Evolutionary conservation across 2,329 filamentous ascomycete genomes (phyloP).

Genomic region (Botrytis fabae): DNA sequence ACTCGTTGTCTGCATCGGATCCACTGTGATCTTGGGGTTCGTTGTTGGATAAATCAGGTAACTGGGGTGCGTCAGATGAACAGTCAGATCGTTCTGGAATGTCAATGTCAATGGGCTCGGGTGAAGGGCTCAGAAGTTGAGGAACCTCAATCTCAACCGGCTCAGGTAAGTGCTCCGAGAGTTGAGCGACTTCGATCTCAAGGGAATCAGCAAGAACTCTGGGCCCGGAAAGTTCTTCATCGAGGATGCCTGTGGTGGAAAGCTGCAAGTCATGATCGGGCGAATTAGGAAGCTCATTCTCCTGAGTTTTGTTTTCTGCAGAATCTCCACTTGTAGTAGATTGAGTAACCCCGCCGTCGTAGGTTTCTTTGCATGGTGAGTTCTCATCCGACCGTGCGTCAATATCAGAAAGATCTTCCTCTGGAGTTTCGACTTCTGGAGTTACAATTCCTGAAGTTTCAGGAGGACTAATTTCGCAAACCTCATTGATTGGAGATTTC

Average conservation of each 20-base stretch:
- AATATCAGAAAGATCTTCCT: conserved; percentile 2
- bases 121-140: conserved; percentile 2
- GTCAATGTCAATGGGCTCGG: background rate
- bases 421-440: background rate
- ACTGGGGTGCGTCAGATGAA: background rate
- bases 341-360: background rate
- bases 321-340: background rate
- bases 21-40: conserved; percentile 16
- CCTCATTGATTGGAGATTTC: background rate
- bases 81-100: background rate
- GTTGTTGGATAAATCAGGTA: background rate
- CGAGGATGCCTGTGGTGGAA: background rate
- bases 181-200: background rate
- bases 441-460: background rate
- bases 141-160: background rate
- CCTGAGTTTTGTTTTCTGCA: background rate
- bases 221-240: background rate
- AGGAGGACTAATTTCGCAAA: background rate
- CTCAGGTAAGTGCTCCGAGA: background rate
- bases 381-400: conserved; percentile 2
- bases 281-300: background rate
- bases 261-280: conserved; percentile 5
- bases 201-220: too few species aligned
- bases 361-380: background rate
- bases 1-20: conserved; percentile 20